Evolutionary conservation across 345 rosid genomes (phyloP).

Genomic region (Boechera divaricarpa): DNA sequence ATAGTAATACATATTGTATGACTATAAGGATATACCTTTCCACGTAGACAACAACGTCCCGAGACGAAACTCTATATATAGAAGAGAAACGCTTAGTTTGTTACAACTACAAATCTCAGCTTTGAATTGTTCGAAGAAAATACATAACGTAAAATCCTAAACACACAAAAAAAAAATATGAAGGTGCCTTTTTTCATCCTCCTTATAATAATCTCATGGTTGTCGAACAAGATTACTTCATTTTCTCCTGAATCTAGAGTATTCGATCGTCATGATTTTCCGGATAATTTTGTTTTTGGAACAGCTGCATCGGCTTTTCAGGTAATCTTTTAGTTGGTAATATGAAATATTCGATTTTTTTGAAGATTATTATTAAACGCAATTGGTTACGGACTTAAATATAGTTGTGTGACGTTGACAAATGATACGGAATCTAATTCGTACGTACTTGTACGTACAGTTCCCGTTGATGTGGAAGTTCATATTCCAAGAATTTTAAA

Average conservation of each 20-base stretch:
- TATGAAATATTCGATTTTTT: no score
- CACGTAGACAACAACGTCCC: constrained; percentile 29
- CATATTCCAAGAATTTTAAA: neutral
- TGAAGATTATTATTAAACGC: neutral
- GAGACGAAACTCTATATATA: constrained; percentile 16
- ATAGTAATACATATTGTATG: neutral
- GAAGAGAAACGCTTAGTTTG: constrained; percentile 10
- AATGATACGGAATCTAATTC: constrained; percentile 3
- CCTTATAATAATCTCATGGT: constrained; percentile 38
- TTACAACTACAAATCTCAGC: constrained; percentile 14
- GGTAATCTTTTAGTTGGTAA: constrained; percentile 23
- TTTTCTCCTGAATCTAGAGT: constrained; percentile 26
- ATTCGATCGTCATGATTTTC: constrained; percentile 30
- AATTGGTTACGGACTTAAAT: neutral
- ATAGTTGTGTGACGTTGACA: constrained; percentile 1
- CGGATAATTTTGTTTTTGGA: constrained; percentile 46
- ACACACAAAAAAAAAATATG: neutral
- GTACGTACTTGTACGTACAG: neutral
- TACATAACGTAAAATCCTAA: neutral
- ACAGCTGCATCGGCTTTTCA: constrained; percentile 48
- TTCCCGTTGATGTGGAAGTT: neutral
- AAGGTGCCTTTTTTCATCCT: constrained; percentile 28
- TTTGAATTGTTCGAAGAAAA: neutral
- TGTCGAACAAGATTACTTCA: constrained; percentile 32
- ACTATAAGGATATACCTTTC: constrained; percentile 25